phyloP scores from a whole-genome alignment of 352 stramenopile species.

The Phytophthora hybrid region DNA sequence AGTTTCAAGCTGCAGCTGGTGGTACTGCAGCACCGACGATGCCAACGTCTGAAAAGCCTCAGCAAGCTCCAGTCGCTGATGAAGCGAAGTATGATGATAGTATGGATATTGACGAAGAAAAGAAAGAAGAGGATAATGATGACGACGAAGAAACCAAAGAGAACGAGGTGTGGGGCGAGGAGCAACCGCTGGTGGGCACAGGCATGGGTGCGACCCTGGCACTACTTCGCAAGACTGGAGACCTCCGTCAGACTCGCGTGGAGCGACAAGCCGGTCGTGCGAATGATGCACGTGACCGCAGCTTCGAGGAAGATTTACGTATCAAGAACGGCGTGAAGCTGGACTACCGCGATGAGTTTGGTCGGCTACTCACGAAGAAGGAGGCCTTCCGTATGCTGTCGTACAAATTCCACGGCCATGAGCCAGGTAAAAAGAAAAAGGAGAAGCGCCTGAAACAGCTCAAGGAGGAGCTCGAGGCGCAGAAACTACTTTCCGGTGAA shows the following conservation, averaged over 20 bases:
- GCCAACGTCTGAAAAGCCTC: slow-evolving; percentile 3
- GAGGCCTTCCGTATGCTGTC: slow-evolving; percentile 98
- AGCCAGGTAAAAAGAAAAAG: slow-evolving; percentile 97
- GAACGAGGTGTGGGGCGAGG: slow-evolving; percentile 75
- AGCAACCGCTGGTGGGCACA: slow-evolving; percentile 83
- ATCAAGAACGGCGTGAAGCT: slow-evolving; percentile 91
- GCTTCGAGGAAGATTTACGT: slow-evolving; percentile 88
- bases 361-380: slow-evolving; percentile 96
- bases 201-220: slow-evolving; percentile 94
- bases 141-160: slow-evolving; percentile 65
- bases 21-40: slow-evolving; percentile 1
- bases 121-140: slow-evolving; percentile 47
- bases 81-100: slow-evolving; percentile 45
- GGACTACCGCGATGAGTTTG: slow-evolving; percentile 98
- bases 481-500: slow-evolving; percentile 81
- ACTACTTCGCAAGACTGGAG: slow-evolving; percentile 93
- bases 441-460: slow-evolving; percentile 94
- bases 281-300: slow-evolving; percentile 95
- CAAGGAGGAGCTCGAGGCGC: slow-evolving; percentile 80
- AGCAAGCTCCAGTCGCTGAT: slow-evolving; percentile 34
- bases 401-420: slow-evolving; percentile 99
- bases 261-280: slow-evolving; percentile 94
- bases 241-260: slow-evolving; percentile 88
- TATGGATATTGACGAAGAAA: slow-evolving; percentile 33
- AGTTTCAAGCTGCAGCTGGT: slow-evolving; percentile 50